Conservation (phyloP, 345 rosid species). For the Corymbia maculata region DNA sequence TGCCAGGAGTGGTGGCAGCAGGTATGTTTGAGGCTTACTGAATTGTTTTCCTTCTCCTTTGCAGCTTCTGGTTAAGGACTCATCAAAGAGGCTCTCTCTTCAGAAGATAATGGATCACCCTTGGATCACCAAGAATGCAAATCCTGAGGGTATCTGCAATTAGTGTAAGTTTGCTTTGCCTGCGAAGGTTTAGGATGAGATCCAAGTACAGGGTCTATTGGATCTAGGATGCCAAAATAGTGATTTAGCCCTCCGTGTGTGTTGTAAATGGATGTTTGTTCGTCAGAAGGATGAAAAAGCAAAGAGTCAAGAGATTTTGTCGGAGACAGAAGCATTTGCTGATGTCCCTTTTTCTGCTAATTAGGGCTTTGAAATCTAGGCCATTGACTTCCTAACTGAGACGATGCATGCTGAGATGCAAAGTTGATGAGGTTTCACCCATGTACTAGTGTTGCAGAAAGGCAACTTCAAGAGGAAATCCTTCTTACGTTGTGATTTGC, state of each 20-base stretch:
- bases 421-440: background rate
- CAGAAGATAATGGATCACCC: slow-evolving; percentile 82
- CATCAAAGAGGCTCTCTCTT: slow-evolving; percentile 73
- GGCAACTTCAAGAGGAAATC: background rate
- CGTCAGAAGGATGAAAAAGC: background rate
- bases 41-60: slow-evolving; percentile 1
- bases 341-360: background rate
- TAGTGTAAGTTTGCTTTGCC: background rate
- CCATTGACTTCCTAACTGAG: background rate
- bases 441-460: background rate
- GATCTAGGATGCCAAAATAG: background rate
- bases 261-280: background rate
- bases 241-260: background rate
- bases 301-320: background rate
- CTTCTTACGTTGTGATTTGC: accelerated
- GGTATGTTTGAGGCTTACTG: background rate
- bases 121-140: slow-evolving; percentile 78
- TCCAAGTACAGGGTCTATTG: background rate
- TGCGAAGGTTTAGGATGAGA: background rate
- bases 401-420: background rate
- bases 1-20: background rate
- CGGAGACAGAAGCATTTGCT: background rate
- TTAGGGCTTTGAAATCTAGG: background rate
- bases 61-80: slow-evolving; percentile 88
- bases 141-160: slow-evolving; percentile 49